Conservation (phyloP, 2,329 filamentous ascomycete species). For the Elsinoe ampelina region DNA sequence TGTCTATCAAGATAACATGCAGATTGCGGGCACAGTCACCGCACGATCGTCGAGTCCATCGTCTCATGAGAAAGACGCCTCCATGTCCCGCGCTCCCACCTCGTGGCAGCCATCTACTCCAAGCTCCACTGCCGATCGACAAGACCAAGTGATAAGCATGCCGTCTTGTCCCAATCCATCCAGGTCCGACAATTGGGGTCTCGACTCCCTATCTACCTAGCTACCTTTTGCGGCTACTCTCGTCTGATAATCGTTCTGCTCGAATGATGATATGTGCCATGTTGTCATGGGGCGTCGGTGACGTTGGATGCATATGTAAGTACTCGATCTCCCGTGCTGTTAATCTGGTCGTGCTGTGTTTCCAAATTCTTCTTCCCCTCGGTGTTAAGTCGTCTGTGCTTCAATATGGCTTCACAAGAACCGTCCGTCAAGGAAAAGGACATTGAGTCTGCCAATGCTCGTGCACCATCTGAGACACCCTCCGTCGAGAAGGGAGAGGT, state of each 20-base stretch:
- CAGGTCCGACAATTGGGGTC: constrained; percentile 4
- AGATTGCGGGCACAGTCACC: neutral
- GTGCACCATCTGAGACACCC: neutral
- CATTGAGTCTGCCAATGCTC: neutral
- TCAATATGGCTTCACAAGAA: neutral
- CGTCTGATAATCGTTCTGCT: neutral
- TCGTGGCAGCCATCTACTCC: neutral
- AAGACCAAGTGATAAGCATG: neutral
- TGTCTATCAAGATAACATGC: neutral
- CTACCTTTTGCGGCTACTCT: constrained; percentile 2
- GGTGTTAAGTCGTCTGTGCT: neutral
- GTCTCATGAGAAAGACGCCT: too few relatives aligned
- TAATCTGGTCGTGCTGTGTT: neutral
- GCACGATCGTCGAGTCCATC: too few relatives aligned
- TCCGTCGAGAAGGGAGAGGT: constrained; percentile 19
- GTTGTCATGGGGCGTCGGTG: neutral
- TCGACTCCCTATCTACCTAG: constrained; percentile 10
- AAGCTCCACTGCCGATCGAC: neutral
- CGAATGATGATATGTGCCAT: neutral
- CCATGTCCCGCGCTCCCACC: too few relatives aligned
- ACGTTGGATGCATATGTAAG: neutral
- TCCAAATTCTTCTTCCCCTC: neutral
- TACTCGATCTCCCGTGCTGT: neutral
- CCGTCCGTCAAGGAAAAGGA: neutral
- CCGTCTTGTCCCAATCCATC: neutral